A percentile compares a stretch with the other conserved stretches of the same genome.
Evolutionary conservation across 106 monocot species (phyloP).

Genomic region (Allium fistulosum): DNA sequence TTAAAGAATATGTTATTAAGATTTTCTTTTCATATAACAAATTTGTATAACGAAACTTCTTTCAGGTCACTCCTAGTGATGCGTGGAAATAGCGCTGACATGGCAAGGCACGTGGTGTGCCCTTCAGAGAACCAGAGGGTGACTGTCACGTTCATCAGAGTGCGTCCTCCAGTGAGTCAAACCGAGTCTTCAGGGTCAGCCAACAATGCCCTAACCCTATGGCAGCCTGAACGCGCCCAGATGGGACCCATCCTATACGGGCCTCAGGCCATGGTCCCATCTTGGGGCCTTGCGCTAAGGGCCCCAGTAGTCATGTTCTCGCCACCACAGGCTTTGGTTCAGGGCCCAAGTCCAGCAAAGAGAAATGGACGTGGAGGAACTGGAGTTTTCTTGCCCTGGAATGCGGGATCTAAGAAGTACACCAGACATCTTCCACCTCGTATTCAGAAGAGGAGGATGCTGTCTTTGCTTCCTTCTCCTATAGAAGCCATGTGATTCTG

Average conservation of each 20-base stretch:
- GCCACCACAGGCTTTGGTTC: conserved; percentile 12
- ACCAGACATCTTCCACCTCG: conserved; percentile 67
- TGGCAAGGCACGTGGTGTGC: conserved; percentile 95
- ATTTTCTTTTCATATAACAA: too few relatives aligned
- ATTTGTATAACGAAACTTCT: too few relatives aligned
- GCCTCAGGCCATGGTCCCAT: conserved; percentile 26
- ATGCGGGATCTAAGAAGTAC: conserved; percentile 55
- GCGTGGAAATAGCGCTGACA: conserved; percentile 96
- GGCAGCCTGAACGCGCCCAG: conserved; percentile 32
- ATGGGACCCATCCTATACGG: conserved; percentile 15
- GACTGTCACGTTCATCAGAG: conserved; percentile 64
- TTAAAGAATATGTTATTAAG: too few relatives aligned
- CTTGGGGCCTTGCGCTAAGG: conserved; percentile 44
- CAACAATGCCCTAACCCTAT: conserved; percentile 38
- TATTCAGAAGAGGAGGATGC: conserved; percentile 47
- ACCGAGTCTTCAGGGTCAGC: conserved; percentile 1
- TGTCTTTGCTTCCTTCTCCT: conserved; percentile 19
- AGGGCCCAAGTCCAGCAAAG: conserved; percentile 12
- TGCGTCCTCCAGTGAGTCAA: conserved; percentile 32
- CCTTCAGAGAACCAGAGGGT: conserved; percentile 63
- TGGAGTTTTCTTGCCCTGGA: conserved; percentile 69
- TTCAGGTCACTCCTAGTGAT: conserved; percentile 94
- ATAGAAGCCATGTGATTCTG: conserved; percentile 17
- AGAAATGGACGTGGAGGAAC: conserved; percentile 24
- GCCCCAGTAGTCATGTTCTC: conserved; percentile 27